These are phyloP conservation scores for Globisporangium irregulare DNA, from an alignment of 352 stramenopile species.

Conservation along the genomic window DNA sequence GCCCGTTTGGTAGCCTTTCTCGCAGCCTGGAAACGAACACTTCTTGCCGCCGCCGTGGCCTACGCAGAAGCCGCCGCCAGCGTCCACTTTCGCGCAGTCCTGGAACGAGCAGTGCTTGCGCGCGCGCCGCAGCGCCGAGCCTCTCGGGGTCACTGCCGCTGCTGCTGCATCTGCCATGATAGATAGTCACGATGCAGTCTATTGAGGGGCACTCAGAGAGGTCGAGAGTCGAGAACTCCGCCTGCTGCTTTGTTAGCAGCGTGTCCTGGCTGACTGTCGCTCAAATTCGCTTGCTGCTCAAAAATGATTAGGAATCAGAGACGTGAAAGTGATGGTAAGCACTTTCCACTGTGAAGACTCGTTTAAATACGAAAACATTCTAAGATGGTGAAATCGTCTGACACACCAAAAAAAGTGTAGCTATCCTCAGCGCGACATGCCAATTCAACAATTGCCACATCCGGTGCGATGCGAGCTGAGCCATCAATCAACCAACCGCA, in stretches of 20 bases:
- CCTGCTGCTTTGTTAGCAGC: too few relatives aligned
- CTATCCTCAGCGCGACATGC: not conserved
- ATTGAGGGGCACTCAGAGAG: not conserved
- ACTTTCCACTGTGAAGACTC: not conserved
- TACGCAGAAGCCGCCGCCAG: slow-evolving; percentile 80
- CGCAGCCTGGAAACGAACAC: slow-evolving; percentile 64
- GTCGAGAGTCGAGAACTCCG: not conserved
- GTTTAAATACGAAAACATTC: not conserved
- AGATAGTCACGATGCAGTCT: not conserved
- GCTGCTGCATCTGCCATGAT: slow-evolving; percentile 3
- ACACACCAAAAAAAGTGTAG: not conserved
- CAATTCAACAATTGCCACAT: slow-evolving; percentile 1
- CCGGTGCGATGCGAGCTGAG: too few relatives aligned
- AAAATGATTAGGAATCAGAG: not conserved
- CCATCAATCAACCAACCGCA: not conserved
- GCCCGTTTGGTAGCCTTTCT: slow-evolving; percentile 77
- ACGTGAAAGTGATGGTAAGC: not conserved
- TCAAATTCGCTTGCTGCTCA: not conserved
- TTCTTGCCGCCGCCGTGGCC: slow-evolving; percentile 81
- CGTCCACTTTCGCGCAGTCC: slow-evolving; percentile 71
- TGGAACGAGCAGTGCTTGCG: slow-evolving; percentile 50
- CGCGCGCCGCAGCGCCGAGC: slow-evolving; percentile 27
- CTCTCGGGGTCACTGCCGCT: not conserved
- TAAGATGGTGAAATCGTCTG: not conserved
- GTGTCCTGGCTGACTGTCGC: not conserved